Percentiles rank a stretch among this genome's conserved stretches.
These are phyloP conservation scores for Zea luxurians DNA, from an alignment of 176 grass and related monocot genomes.

Conservation along the genomic window DNA sequence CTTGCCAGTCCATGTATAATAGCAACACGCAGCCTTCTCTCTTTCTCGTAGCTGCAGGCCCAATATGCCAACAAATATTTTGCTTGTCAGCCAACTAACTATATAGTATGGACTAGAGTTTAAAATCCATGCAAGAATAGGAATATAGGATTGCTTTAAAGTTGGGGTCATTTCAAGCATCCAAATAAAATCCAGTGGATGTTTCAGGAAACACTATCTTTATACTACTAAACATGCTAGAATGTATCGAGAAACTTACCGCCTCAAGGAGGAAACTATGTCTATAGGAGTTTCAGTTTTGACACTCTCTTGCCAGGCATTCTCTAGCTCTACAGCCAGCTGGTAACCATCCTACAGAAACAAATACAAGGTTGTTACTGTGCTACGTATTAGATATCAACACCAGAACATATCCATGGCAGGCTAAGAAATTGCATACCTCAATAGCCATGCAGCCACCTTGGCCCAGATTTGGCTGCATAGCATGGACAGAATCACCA, in stretches of 20 bases:
- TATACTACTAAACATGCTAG: not conserved
- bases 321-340: constrained; percentile 93
- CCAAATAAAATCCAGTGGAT: constrained; percentile 14
- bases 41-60: constrained; percentile 75
- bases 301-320: constrained; percentile 72
- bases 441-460: constrained; percentile 99
- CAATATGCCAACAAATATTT: constrained; percentile 22
- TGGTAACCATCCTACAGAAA: constrained; percentile 88
- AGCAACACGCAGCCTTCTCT: constrained; percentile 90
- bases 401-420: constrained; percentile 18
- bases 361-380: constrained; percentile 11
- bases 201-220: constrained; percentile 5
- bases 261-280: constrained; percentile 72
- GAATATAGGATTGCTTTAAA: not conserved
- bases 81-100: constrained; percentile 7
- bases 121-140: constrained; percentile 8
- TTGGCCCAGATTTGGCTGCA: constrained; percentile 99
- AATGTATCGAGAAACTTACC: constrained; percentile 49
- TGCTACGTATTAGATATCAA: constrained; percentile 14
- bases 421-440: constrained; percentile 52
- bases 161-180: not conserved
- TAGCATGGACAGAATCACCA: constrained; percentile 97
- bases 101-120: constrained; percentile 25
- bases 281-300: constrained; percentile 69
- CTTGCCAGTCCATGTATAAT: constrained; percentile 96